Base-by-base conservation (phyloP, 805 yeast genomes). In the Candida bentonensis region DNA sequence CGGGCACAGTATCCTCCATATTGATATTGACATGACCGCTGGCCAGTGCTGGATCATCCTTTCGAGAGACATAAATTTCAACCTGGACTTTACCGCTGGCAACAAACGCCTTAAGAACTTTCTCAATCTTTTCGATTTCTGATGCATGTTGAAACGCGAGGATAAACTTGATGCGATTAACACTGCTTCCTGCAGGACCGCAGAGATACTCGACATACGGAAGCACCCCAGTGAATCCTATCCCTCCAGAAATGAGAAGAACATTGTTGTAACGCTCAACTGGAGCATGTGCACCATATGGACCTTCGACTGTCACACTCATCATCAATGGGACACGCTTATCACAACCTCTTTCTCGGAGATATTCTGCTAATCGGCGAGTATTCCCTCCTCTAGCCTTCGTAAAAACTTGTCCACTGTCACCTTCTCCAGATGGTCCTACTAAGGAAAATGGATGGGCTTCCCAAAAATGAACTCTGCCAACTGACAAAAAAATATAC, bases 361-460 rank as follows among this genome's bases (percentile, higher is more conserved):
- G 56, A 50, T 26, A 54, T 42, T 44, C 64, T 39, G 49, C 67
- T 34, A 75, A 53, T 20, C 57, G 53, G 46, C 63, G 60, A 2
- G 82, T 74, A 47, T 74, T 59, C 2, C 83, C 84, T 11, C 67
- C 67, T 50, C 77, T 72, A 3, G 72, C 71, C 53, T 71, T 70
- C 41, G 74, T 62, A 43, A 67, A 61, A 42, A 78, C 65, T 23
- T 71, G 70, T 46, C 69, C 65, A 33, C 74, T 67, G 15, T 65
- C 61, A 11, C 63, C 68, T 5, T 60, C 59, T 3, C 57, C 61
- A 0, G 70, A 57, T 15, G 58, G 52, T 17, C 72, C 68, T 15
- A 73, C 63, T 17, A 72, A 64, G 0, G 83, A 76, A 51, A 79
- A 79, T 2, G 86, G 86, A 56, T 79, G 85, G 0, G 83, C 76